Percentiles rank a stretch among this genome's conserved stretches.
Evolutionary conservation across 768 basidiomycete species (phyloP).

Genomic region (Kondoa malvinella): DNA sequence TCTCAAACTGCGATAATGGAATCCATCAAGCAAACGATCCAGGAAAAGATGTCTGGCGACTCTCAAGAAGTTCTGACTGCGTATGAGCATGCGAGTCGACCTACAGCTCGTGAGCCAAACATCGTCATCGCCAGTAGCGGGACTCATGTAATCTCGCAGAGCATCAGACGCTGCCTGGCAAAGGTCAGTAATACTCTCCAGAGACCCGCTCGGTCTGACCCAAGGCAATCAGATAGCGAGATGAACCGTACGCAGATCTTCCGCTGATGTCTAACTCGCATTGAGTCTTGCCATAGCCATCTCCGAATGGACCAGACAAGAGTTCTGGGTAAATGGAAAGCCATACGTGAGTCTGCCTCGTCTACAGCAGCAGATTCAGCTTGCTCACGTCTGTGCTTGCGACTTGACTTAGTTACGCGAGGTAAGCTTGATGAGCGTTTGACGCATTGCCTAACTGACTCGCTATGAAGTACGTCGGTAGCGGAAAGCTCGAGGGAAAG

Average conservation of each 20-base stretch:
- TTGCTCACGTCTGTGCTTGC: too few species aligned
- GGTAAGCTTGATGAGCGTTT: too few species aligned
- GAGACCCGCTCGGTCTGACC: too few species aligned
- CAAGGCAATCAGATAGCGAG: too few species aligned
- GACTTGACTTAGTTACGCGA: too few species aligned
- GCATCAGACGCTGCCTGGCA: background rate
- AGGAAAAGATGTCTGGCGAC: background rate
- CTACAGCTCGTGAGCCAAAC: too few species aligned
- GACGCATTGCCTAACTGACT: background rate
- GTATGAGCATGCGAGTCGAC: background rate
- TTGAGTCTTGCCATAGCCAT: too few species aligned
- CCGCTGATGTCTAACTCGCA: too few species aligned
- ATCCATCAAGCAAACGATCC: background rate
- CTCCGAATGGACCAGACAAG: background rate
- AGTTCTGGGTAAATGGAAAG: background rate
- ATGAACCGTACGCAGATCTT: too few species aligned
- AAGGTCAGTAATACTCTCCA: background rate
- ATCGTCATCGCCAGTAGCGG: too few species aligned
- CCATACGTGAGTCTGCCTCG: background rate
- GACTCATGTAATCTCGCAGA: too few species aligned
- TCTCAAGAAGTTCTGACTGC: background rate
- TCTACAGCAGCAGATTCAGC: too few species aligned
- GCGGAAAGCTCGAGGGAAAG: conserved; percentile 39
- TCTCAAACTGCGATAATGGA: background rate
- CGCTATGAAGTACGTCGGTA: conserved; percentile 37